Evolutionary conservation across 1,284 basidiomycete species (phyloP).

Genomic region (Ganoderma leucocontextum): DNA sequence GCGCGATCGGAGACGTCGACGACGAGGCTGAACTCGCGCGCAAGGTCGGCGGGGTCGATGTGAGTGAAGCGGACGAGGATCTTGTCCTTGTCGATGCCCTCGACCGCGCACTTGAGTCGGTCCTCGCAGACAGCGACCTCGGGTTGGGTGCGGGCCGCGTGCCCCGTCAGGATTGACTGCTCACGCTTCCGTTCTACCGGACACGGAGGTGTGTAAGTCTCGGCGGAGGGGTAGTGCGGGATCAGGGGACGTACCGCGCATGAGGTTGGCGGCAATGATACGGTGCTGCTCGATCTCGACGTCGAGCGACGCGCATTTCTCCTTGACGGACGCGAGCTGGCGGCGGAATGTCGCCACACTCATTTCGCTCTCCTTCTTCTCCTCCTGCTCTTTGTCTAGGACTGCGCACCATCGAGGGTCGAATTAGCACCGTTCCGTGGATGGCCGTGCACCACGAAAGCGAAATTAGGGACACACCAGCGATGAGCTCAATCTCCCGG

Average conservation of each 20-base stretch:
- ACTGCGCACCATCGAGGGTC: slow-evolving; percentile 47
- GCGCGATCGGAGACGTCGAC: slow-evolving; percentile 70
- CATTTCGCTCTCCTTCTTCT: slow-evolving; percentile 72
- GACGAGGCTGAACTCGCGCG: slow-evolving; percentile 78
- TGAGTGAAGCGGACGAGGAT: slow-evolving; percentile 78
- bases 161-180: slow-evolving; percentile 62
- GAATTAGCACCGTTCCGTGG: not conserved
- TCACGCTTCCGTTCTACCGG: slow-evolving; percentile 73
- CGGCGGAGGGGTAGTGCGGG: not conserved
- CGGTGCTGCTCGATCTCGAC: slow-evolving; percentile 76
- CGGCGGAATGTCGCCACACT: slow-evolving; percentile 67
- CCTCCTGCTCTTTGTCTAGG: slow-evolving; percentile 73
- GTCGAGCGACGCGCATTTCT: slow-evolving; percentile 65
- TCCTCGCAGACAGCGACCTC: slow-evolving; percentile 69
- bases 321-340: slow-evolving; percentile 65
- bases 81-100: slow-evolving; percentile 78
- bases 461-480: slow-evolving; percentile 52
- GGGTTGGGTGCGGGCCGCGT: slow-evolving; percentile 61
- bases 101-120: slow-evolving; percentile 69
- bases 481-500: slow-evolving; percentile 75
- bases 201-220: not conserved
- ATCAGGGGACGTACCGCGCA: slow-evolving; percentile 56
- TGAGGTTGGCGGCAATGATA: slow-evolving; percentile 62
- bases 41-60: slow-evolving; percentile 62
- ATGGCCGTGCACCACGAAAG: not conserved